Evolutionary conservation across 805 yeast genomes (phyloP).

Genomic region (Barnettozyma californica): DNA sequence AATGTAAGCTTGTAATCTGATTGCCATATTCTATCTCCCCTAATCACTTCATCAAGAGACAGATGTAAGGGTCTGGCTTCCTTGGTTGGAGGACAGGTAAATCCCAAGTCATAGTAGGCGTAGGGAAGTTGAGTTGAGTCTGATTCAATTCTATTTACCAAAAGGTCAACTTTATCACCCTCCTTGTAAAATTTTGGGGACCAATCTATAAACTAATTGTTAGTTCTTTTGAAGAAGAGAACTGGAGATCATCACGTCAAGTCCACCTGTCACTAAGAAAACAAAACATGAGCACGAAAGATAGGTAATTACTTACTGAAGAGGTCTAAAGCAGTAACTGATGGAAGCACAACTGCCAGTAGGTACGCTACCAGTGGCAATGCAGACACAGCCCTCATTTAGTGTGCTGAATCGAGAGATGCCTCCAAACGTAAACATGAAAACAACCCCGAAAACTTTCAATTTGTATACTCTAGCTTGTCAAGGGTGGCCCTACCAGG

Average conservation of each 20-base stretch:
- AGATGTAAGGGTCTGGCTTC: constrained; percentile 56
- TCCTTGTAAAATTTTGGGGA: constrained; percentile 32
- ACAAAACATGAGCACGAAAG: not conserved
- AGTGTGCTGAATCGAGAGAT: not conserved
- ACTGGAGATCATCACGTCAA: not conserved
- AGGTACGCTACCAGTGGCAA: constrained; percentile 1
- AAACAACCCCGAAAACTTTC: not conserved
- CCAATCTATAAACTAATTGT: constrained; percentile 25
- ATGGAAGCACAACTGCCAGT: not conserved
- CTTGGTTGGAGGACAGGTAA: constrained; percentile 65
- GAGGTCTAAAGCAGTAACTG: constrained; percentile 18
- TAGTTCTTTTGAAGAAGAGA: not conserved
- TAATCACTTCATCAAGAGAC: constrained; percentile 69
- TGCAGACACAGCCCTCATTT: constrained; percentile 2
- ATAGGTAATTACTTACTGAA: constrained; percentile 16
- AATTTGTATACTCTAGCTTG: not conserved
- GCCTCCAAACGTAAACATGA: not conserved
- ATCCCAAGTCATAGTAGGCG: constrained; percentile 71
- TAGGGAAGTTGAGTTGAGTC: constrained; percentile 73
- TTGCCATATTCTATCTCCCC: constrained; percentile 77
- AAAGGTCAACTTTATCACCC: constrained; percentile 62
- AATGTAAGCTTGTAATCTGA: constrained; percentile 64
- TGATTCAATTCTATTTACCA: constrained; percentile 75
- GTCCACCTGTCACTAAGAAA: not conserved
- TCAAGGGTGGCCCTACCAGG: not conserved